Conservation (phyloP, 768 basidiomycete genomes). For the Dacryopinax spathularia region DNA sequence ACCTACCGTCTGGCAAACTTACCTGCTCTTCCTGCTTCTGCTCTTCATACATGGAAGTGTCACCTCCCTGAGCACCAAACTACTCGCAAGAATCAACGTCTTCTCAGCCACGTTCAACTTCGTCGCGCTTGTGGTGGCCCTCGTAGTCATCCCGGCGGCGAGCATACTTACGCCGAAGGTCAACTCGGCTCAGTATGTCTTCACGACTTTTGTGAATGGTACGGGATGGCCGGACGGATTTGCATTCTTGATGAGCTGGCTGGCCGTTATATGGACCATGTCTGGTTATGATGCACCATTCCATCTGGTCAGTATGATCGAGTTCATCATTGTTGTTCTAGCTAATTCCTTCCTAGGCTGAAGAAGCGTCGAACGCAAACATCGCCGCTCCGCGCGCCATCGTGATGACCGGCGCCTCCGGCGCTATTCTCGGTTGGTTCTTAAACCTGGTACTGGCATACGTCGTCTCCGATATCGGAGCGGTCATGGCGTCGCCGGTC, state of each 20-base stretch:
- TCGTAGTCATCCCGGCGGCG: neutral
- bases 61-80: constrained; percentile 6
- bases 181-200: neutral
- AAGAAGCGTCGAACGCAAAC: constrained; percentile 10
- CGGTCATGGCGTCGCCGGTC: neutral
- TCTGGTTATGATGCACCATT: constrained; percentile 12
- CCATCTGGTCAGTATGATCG: constrained; percentile 3
- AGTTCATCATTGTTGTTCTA: neutral
- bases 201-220: constrained; percentile 2
- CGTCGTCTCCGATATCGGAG: neutral
- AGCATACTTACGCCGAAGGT: neutral
- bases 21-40: neutral
- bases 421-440: constrained; percentile 5
- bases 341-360: neutral
- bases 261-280: constrained; percentile 10
- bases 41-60: constrained; percentile 1
- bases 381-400: constrained; percentile 11
- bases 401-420: constrained; percentile 7
- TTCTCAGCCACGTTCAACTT: neutral
- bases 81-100: constrained; percentile 7
- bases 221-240: constrained; percentile 5
- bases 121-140: neutral
- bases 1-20: constrained; percentile 1
- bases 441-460: neutral
- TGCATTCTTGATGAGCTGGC: constrained; percentile 9